phyloP scores from a whole-genome alignment of 306 rosid genomes.

The Medicago ruthenica region DNA sequence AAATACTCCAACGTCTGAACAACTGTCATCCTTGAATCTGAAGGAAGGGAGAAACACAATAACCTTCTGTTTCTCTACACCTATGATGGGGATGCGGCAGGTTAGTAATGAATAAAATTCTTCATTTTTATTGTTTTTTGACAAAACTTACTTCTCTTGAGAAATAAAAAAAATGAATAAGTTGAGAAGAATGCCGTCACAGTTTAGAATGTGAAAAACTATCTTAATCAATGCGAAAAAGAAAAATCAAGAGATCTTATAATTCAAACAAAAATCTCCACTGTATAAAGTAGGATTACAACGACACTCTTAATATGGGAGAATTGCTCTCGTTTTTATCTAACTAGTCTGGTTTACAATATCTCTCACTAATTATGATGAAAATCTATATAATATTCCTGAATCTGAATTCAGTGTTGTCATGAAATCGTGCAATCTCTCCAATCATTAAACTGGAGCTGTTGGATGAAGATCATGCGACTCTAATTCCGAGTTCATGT shows the following conservation, averaged over 20 bases:
- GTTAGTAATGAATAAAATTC: slow-evolving; percentile 46
- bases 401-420: background rate
- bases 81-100: slow-evolving; percentile 76
- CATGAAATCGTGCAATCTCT: background rate
- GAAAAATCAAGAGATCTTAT: background rate
- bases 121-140: background rate
- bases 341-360: background rate
- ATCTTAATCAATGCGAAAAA: background rate
- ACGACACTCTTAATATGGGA: background rate
- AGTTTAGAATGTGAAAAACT: background rate
- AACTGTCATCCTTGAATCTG: slow-evolving; percentile 81
- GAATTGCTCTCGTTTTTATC: background rate
- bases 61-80: slow-evolving; percentile 76
- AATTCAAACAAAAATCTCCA: background rate
- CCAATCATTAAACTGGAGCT: background rate
- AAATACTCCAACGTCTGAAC: slow-evolving; percentile 82
- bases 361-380: background rate
- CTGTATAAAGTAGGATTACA: background rate
- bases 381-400: background rate
- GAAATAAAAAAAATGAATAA: background rate
- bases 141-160: background rate
- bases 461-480: background rate
- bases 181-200: background rate
- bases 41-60: slow-evolving; percentile 84
- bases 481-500: background rate